Evolutionary conservation across 768 basidiomycete species (phyloP), one percentile per base, ranked within the genome.

Genomic region (Suillus placidus): DNA sequence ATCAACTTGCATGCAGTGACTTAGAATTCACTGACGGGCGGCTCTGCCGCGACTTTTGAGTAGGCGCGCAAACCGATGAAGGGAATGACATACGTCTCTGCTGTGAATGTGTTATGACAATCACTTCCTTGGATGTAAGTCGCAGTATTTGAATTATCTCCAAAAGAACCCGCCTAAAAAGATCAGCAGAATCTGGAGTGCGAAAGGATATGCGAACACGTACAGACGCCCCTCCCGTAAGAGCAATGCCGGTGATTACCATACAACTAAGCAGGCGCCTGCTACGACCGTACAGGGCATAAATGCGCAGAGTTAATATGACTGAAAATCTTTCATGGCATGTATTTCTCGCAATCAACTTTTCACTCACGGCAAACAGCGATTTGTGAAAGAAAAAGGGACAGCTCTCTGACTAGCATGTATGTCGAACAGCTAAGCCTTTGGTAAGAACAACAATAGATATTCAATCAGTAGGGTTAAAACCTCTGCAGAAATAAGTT

Each of bases 261-360:
- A 86, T 70, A 35, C 71, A 75, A 6, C 69, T 62, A n/a, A 82
- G 65, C 42, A 85, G 70, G 26, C 77, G 75, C 47, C 74, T 66
- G 23, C 79, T 81, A 40, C 81, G 71, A 12, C 76, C 74, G 64
- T 85, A 87, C 14, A 88, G 71, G 2, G 87, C 86, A 64, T 81
- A 82, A 58, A 83, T 82, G 45, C 86, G 82, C 47, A 84, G 71
- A 16, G 79, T 79, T 34, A 86, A 76, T 30, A 82, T 78, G 64
- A 78, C 83, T 85, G 14, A 13, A 40, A 63, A 63, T 37, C 12
- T 43, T 14, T 51, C 13, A 51, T 23, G 23, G 14, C 23, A 45
- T n/a, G 54, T 26, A 12, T 47, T 18, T 61, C 47, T 64, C 61
- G 6, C 7, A 3, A 5, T 16, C 3, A 20, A 64, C 56, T 35